A percentile compares a stretch with the other conserved stretches of the same genome.
These are phyloP conservation scores for Avena eriantha DNA, from an alignment of 176 grass and related monocot species.

Conservation along the genomic window DNA sequence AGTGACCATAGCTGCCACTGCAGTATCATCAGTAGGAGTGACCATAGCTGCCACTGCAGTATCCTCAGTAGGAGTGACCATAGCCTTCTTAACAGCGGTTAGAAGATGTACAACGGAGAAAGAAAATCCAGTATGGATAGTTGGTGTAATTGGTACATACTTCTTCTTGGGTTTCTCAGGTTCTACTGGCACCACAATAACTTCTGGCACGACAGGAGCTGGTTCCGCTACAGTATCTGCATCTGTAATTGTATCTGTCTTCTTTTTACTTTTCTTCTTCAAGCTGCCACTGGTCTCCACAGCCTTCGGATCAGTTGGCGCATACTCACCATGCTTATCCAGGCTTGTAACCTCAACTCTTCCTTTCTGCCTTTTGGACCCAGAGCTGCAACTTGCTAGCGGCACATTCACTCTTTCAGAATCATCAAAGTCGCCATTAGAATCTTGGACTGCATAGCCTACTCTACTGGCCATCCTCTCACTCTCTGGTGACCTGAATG, in stretches of 20 bases:
- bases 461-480: constrained; percentile 48
- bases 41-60: constrained; percentile 55
- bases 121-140: constrained; percentile 93
- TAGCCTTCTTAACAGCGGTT: constrained; percentile 86
- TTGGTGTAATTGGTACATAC: constrained; percentile 84
- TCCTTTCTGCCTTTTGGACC: constrained; percentile 70
- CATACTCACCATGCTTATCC: constrained; percentile 50
- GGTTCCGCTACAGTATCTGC: constrained; percentile 45
- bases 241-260: constrained; percentile 52
- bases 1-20: constrained; percentile 63
- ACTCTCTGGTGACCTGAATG: constrained; percentile 38
- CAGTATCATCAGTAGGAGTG: constrained; percentile 56
- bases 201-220: constrained; percentile 50
- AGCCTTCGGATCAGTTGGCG: constrained; percentile 52
- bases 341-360: constrained; percentile 54
- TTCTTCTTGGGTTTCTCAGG: constrained; percentile 91
- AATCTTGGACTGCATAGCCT: constrained; percentile 46
- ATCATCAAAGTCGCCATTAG: constrained; percentile 48
- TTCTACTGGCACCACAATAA: constrained; percentile 55
- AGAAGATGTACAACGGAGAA: constrained; percentile 97
- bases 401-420: constrained; percentile 49
- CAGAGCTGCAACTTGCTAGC: constrained; percentile 55
- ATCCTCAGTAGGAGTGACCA: constrained; percentile 67
- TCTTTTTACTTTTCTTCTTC: constrained; percentile 97
- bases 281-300: constrained; percentile 49